Evolutionary conservation across 2,329 filamentous ascomycete genomes (phyloP).

Genomic region (Reticulascus tulasneorum): DNA sequence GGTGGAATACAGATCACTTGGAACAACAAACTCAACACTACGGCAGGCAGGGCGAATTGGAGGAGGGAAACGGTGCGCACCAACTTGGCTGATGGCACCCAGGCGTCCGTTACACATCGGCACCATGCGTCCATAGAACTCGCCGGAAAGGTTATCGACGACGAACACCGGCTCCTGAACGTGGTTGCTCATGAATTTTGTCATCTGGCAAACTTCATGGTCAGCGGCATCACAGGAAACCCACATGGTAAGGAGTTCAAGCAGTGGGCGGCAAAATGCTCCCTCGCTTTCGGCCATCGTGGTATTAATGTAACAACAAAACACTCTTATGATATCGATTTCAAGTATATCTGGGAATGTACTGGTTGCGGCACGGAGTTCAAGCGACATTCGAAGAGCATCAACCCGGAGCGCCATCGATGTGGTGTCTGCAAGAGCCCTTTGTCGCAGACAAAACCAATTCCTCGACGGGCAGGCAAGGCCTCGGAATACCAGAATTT

Average conservation of each 20-base stretch:
- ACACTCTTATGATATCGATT: constrained; percentile 85
- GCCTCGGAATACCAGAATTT: constrained; percentile 46
- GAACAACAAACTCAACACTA: constrained; percentile 76
- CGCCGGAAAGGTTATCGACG: constrained; percentile 80
- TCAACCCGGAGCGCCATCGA: constrained; percentile 65
- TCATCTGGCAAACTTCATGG: constrained; percentile 88
- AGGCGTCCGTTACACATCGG: constrained; percentile 27
- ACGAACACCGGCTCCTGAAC: constrained; percentile 74
- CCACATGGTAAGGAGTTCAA: constrained; percentile 87
- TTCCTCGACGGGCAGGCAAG: constrained; percentile 47
- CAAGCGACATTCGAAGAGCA: constrained; percentile 81
- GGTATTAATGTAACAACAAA: constrained; percentile 82
- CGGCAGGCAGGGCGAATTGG: constrained; percentile 74
- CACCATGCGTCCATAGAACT: constrained; percentile 81
- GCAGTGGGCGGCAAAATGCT: constrained; percentile 59
- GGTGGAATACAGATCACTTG: constrained; percentile 70
- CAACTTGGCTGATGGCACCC: constrained; percentile 19
- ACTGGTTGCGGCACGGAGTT: constrained; percentile 64
- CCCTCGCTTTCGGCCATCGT: constrained; percentile 51
- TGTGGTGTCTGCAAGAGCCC: constrained; percentile 73
- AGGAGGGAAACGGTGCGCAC: constrained; percentile 52
- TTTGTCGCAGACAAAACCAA: constrained; percentile 75
- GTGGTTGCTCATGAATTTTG: constrained; percentile 97
- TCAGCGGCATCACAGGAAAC: constrained; percentile 68
- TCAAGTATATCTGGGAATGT: constrained; percentile 88